Percentiles rank a stretch among this genome's conserved stretches.
These are phyloP conservation scores for Juncus inflexus DNA, from an alignment of 176 grass and related monocot genomes.

Conservation along the genomic window DNA sequence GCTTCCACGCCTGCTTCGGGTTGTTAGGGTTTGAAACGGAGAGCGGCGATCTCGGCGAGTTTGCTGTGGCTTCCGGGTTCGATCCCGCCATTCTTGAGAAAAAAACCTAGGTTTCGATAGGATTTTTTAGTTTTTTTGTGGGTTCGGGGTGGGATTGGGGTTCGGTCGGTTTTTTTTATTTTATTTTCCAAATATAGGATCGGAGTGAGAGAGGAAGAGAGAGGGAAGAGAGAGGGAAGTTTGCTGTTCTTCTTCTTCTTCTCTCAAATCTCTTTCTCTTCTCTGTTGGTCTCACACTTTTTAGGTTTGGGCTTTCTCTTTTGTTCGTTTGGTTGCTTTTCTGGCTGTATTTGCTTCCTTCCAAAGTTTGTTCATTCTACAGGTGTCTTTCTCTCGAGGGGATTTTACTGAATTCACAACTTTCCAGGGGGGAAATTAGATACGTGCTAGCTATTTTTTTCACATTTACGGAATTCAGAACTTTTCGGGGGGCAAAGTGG, in stretches of 20 bases:
- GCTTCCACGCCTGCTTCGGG: conserved; percentile 35
- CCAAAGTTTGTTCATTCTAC: not conserved
- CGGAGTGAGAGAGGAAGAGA: conserved; percentile 19
- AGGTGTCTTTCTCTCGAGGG: conserved; percentile 21
- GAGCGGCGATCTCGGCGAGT: conserved; percentile 24
- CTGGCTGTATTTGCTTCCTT: conserved; percentile 27
- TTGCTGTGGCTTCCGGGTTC: conserved; percentile 30
- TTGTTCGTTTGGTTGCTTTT: no score
- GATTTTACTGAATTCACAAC: no score
- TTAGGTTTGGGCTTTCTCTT: not conserved
- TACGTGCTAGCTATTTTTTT: no score
- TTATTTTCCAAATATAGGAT: conserved; percentile 39
- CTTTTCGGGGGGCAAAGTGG: no score
- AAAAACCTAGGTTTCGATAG: conserved; percentile 26
- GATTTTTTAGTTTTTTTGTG: not conserved
- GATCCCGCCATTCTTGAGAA: conserved; percentile 36
- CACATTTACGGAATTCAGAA: no score
- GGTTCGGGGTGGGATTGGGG: conserved; percentile 1
- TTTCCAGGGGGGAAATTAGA: no score
- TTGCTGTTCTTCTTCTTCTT: conserved; percentile 15
- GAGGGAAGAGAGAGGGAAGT: not conserved
- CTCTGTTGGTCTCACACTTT: conserved; percentile 33
- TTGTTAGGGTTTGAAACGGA: conserved; percentile 21
- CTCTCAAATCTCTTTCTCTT: conserved; percentile 27
- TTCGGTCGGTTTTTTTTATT: conserved; percentile 55